Conservation (phyloP, 2,329 filamentous ascomycete genomes). For the Fusarium fracticaudum region DNA sequence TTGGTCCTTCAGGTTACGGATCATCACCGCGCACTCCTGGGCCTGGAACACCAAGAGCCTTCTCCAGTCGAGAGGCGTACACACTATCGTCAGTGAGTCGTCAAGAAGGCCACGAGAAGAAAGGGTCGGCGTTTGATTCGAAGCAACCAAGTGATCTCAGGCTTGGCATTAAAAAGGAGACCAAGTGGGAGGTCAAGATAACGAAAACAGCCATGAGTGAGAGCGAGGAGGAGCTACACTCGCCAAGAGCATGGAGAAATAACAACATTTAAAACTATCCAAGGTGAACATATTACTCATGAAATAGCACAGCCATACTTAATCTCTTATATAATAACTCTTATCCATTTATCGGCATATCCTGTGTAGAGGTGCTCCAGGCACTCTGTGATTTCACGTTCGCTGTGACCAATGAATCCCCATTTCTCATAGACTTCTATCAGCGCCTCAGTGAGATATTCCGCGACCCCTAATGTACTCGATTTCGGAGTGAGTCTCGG, state of each 20-base stretch:
- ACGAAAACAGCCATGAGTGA: conserved; percentile 12
- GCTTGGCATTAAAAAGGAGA: conserved; percentile 16
- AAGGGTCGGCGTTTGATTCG: background rate
- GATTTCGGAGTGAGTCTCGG: background rate
- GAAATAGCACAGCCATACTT: background rate
- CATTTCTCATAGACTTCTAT: background rate
- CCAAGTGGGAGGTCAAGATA: conserved; percentile 24
- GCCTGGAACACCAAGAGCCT: conserved; percentile 25
- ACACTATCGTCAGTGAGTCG: conserved; percentile 24
- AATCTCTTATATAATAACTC: background rate
- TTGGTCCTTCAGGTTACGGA: conserved; percentile 18
- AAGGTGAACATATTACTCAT: background rate
- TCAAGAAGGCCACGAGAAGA: background rate
- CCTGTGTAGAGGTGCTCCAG: background rate
- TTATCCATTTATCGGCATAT: background rate
- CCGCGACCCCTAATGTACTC: background rate
- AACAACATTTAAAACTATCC: background rate
- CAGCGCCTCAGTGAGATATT: background rate
- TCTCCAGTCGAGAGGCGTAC: conserved; percentile 13
- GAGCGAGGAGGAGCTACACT: conserved; percentile 30
- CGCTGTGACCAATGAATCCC: background rate
- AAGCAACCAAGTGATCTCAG: background rate
- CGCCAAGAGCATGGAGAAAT: background rate
- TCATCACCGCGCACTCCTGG: conserved; percentile 6
- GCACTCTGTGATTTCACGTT: background rate